Evolutionary conservation across 2,329 filamentous ascomycete species (phyloP).

Genomic region (Aspergillus sp.): DNA sequence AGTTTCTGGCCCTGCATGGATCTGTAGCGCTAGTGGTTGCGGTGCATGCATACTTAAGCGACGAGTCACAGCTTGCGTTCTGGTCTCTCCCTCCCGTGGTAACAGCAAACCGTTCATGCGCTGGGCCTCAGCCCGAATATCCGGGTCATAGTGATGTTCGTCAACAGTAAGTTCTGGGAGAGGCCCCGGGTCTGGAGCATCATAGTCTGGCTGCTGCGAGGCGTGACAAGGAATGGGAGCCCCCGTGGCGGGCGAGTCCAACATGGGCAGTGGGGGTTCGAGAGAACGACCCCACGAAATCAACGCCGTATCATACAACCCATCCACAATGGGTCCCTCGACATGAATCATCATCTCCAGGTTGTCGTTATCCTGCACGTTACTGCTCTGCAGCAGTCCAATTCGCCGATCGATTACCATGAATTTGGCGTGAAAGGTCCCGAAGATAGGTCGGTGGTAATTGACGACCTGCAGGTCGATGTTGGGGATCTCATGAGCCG

Average conservation of each 20-base stretch:
- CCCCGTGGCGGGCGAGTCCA: conserved; percentile 51
- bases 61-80: conserved; percentile 61
- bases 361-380: conserved; percentile 75
- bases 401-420: conserved; percentile 73
- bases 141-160: conserved; percentile 64
- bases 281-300: conserved; percentile 70
- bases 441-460: conserved; percentile 68
- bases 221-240: conserved; percentile 27
- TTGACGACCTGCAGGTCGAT: conserved; percentile 73
- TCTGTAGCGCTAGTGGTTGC: no score
- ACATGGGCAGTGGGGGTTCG: conserved; percentile 60
- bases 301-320: conserved; percentile 71
- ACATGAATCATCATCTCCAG: conserved; percentile 78
- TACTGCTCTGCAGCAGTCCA: conserved; percentile 75
- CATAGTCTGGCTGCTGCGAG: conserved; percentile 8
- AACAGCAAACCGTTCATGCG: conserved; percentile 62
- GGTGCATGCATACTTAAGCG: conserved; percentile 56
- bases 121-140: conserved; percentile 61
- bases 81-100: conserved; percentile 53
- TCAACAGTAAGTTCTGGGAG: conserved; percentile 60
- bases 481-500: conserved; percentile 66
- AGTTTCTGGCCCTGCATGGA: neutral
- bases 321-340: conserved; percentile 75
- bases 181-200: conserved; percentile 18
- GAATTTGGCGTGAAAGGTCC: conserved; percentile 77